Conservation (phyloP, 2,329 filamentous ascomycete species). For the Apiospora phragmitis region DNA sequence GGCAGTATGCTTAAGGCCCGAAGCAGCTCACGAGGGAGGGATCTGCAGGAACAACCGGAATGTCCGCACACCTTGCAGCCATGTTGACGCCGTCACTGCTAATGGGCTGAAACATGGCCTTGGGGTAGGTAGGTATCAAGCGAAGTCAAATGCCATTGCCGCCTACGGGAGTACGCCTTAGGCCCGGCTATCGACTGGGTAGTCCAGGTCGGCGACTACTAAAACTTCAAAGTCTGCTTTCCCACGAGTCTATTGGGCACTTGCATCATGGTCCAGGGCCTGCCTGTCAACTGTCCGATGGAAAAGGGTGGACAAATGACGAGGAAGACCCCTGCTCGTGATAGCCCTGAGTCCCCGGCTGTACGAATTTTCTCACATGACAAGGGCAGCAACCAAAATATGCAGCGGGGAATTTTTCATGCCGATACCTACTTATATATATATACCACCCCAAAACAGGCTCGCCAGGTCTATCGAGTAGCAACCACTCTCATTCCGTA, state of each 20-base stretch:
- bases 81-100: neutral
- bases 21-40: neutral
- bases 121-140: neutral
- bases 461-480: neutral
- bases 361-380: neutral
- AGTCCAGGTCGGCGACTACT: neutral
- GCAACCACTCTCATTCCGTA: neutral
- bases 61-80: neutral
- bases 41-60: neutral
- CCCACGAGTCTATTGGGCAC: neutral
- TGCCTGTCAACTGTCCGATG: neutral
- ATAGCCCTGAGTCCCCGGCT: neutral
- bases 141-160: neutral
- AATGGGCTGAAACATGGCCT: neutral
- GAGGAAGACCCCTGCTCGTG: neutral
- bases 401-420: neutral
- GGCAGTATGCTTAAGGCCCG: neutral
- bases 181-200: neutral
- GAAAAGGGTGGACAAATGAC: neutral
- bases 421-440: too few relatives aligned
- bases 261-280: neutral
- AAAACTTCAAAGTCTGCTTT: neutral
- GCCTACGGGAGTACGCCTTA: neutral
- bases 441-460: neutral
- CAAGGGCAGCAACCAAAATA: neutral